These are phyloP conservation scores for Pythium aristosporum DNA, from an alignment of 352 stramenopile genomes.

Conservation along the genomic window DNA sequence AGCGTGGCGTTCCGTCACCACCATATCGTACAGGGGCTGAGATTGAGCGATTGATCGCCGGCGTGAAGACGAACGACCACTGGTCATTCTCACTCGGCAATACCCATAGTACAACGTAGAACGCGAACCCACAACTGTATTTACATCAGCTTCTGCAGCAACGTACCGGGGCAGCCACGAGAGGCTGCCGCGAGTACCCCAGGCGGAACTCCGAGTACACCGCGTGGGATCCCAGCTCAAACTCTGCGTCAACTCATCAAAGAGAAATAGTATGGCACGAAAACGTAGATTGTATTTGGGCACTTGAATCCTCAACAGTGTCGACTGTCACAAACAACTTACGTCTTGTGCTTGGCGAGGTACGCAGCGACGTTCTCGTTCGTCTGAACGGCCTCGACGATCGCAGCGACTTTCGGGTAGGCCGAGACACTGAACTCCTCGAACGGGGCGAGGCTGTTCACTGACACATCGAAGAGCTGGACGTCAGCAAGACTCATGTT, in stretches of 20 bases:
- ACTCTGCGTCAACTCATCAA: too few relatives aligned
- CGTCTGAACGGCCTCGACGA: slow-evolving; percentile 35
- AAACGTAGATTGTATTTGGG: too few relatives aligned
- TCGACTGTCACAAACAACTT: background rate
- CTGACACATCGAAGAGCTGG: slow-evolving; percentile 49
- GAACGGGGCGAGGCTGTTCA: slow-evolving; percentile 41
- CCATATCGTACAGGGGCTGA: slow-evolving; percentile 34
- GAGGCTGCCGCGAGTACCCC: too few relatives aligned
- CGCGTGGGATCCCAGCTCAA: too few relatives aligned
- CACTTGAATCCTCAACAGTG: background rate
- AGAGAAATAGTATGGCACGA: background rate
- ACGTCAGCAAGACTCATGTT: slow-evolving; percentile 49
- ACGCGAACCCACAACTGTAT: too few relatives aligned
- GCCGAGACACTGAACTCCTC: slow-evolving; percentile 29
- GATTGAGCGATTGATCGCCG: slow-evolving; percentile 24
- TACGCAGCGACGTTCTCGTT: slow-evolving; percentile 41
- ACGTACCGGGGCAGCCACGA: too few relatives aligned
- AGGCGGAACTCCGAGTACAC: too few relatives aligned
- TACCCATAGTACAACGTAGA: too few relatives aligned
- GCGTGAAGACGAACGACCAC: slow-evolving; percentile 23
- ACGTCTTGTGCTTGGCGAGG: slow-evolving; percentile 28
- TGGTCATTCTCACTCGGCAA: too few relatives aligned
- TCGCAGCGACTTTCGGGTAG: slow-evolving; percentile 46
- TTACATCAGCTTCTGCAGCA: too few relatives aligned
- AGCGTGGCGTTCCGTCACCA: slow-evolving; percentile 30